Evolutionary conservation across 495 filamentous ascomycete species (phyloP), one percentile per base, ranked within the genome.

Genomic region (Geopyxis carbonaria): DNA sequence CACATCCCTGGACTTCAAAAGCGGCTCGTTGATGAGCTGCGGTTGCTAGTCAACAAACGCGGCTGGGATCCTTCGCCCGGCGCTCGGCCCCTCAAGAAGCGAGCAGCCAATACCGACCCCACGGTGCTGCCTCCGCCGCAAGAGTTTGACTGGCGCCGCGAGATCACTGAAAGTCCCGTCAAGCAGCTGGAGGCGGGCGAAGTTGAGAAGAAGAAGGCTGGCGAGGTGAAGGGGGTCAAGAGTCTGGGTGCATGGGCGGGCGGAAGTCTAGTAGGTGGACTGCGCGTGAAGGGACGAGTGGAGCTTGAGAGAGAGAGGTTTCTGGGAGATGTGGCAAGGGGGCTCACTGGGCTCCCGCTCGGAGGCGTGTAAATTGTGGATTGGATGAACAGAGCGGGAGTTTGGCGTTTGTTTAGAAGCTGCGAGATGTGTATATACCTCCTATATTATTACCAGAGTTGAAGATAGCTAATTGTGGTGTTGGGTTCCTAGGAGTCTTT

Each of bases 221-320:
- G 80, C 5, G 55, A 69, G 13, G 58, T 93, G 16, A 70, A 81
- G 2, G 79, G 76, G 11, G 62, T 94, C 9, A 79, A 91, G 50
- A 82, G 78, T 4, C 62, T 95, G 0, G 89, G 89, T 0, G 64
- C 82, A 4, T 97, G 89, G 87, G 73, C 75, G 24, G 89, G 89
- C 13, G 85, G 76, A 3, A 93, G 84, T 60, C 54, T 97, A 36
- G 59, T 86, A 2, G 76, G 77, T 0, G 74, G 75, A 35, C 61
- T 93, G 47, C 85, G 85, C 47, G 65, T 89, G 19, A 73, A 73
- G 20, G 78, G 83, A 0, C 62, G 85, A 31, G 75, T 85, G 2
- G 78, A 85, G 48, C 69, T 95, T 25, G 91, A 95, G 45, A 65
- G 80, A 28, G 91, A 97, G 32, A 55, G 44, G 24, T 55, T 55